Base-by-base conservation (phyloP, 1,284 basidiomycete species). In the Ustilago nuda region DNA sequence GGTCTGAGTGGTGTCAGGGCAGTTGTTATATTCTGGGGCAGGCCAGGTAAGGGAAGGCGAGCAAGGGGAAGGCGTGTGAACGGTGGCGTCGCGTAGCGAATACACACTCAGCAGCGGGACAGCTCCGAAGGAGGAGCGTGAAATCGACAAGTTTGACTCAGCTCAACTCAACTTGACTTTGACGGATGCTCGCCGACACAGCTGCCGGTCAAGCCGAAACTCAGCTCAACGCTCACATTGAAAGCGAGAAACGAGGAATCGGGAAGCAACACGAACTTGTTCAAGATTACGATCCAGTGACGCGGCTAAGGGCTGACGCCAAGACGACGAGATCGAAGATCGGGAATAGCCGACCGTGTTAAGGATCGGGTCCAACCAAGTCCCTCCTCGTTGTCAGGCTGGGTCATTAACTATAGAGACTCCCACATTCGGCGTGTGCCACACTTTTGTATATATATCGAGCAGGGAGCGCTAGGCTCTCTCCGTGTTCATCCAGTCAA, bases 11-110 rank as follows among this genome's bases (percentile, higher is more conserved):
- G 9, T 45, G 43, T 45, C 27, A 37, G 33, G 46, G 33, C 39
- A 27, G 23, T 51, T 36, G 15, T 60, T 60, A 60, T 60, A 60
- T 52, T 43, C 48, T 45, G 48, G 33, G 27, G 12, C 36, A 17
- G 58, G 58, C 30, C 48, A 32, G 45, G 37, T 60, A 27, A 27
- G 48, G 27, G 12, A 45, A 13, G n/a, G 41, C 41, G 7, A 45
- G n/a, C 7, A 15, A 45, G n/a, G 41, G 41, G 36, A 37, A 37
- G 5, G 36, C 8, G 36, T 37, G 36, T 13, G 36, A 37, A 37
- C 35, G 36, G 55, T 56, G 55, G 55, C 55, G 55, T 52, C 50
- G 12, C 11, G 19, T 32, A 36, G 32, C 30, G 48, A 37, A 36
- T 23, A 46, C 51, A 51, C 48, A 53, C 43, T 41, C 35, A 60